phyloP scores from a whole-genome alignment of 495 filamentous ascomycete species.

The Aspergillus avenaceus region DNA sequence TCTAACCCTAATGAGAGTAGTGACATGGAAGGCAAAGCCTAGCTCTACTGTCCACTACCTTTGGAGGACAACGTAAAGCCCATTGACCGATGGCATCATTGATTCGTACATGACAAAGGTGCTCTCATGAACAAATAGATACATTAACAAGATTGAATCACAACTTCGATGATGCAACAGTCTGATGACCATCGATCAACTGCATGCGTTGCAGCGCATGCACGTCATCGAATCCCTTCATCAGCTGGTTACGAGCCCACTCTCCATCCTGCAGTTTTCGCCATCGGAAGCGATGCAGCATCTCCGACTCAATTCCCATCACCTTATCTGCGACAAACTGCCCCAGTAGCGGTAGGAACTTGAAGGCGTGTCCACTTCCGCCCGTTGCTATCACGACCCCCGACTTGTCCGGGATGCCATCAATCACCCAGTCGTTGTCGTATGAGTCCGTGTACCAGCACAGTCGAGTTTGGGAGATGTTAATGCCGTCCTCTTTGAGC shows the following conservation, averaged over 20 bases:
- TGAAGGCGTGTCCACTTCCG: constrained; percentile 74
- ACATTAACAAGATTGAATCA: too few species aligned
- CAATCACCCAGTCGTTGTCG: constrained; percentile 65
- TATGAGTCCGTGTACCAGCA: constrained; percentile 79
- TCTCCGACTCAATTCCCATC: constrained; percentile 26
- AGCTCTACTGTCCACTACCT: too few species aligned
- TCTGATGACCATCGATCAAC: too few species aligned
- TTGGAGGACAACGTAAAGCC: too few species aligned
- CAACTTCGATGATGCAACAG: too few species aligned
- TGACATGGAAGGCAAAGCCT: too few species aligned
- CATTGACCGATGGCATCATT: too few species aligned
- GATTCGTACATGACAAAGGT: too few species aligned
- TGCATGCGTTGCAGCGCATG: constrained; percentile 24
- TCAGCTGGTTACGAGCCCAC: constrained; percentile 21
- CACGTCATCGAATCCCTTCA: constrained; percentile 28
- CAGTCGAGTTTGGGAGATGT: constrained; percentile 53
- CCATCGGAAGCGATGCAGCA: constrained; percentile 27
- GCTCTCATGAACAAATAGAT: too few species aligned
- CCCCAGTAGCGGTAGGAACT: constrained; percentile 76
- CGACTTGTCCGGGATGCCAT: constrained; percentile 52
- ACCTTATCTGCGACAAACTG: constrained; percentile 60
- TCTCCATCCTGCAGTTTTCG: constrained; percentile 19
- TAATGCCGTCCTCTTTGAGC: constrained; percentile 15
- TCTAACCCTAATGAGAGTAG: too few species aligned
- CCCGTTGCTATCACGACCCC: constrained; percentile 69